Evolutionary conservation across 495 filamentous ascomycete species (phyloP).

Genomic region (Umbilicaria muhlenbergii): DNA sequence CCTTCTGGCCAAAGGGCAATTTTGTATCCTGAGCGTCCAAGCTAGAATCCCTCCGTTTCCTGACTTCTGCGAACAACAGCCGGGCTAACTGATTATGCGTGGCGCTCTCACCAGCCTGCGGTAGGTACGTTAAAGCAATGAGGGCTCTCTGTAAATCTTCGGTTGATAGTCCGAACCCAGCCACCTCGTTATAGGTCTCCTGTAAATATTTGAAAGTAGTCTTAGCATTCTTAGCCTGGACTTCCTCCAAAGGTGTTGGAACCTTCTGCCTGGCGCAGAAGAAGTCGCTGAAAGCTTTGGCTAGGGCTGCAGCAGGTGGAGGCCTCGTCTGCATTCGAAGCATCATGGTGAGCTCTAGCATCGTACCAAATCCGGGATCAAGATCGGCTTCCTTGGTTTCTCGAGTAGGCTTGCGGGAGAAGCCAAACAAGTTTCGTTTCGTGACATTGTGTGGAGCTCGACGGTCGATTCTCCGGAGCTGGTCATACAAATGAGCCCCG

Average conservation of each 20-base stretch:
- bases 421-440: constrained; percentile 38
- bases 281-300: constrained; percentile 47
- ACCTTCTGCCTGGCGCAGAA: constrained; percentile 36
- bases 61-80: constrained; percentile 37
- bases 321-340: constrained; percentile 33
- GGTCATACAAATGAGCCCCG: constrained; percentile 4
- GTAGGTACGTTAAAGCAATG: constrained; percentile 19
- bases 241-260: constrained; percentile 38
- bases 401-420: constrained; percentile 39
- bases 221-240: constrained; percentile 43
- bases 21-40: constrained; percentile 22
- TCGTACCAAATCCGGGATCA: constrained; percentile 41
- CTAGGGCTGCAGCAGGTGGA: constrained; percentile 41
- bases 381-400: constrained; percentile 35
- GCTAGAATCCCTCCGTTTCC: constrained; percentile 7
- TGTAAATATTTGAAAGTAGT: constrained; percentile 44
- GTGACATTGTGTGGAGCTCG: constrained; percentile 7
- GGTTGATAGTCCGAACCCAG: constrained; percentile 25
- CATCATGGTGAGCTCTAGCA: constrained; percentile 34
- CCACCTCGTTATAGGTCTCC: constrained; percentile 21
- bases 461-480: constrained; percentile 9
- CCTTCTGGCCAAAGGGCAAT: constrained; percentile 10
- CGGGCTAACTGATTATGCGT: constrained; percentile 38
- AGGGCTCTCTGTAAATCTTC: constrained; percentile 34
- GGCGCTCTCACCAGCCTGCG: constrained; percentile 22